Evolutionary conservation across 176 grass and related monocot genomes (phyloP).

Genomic region (Avena atlantica): DNA sequence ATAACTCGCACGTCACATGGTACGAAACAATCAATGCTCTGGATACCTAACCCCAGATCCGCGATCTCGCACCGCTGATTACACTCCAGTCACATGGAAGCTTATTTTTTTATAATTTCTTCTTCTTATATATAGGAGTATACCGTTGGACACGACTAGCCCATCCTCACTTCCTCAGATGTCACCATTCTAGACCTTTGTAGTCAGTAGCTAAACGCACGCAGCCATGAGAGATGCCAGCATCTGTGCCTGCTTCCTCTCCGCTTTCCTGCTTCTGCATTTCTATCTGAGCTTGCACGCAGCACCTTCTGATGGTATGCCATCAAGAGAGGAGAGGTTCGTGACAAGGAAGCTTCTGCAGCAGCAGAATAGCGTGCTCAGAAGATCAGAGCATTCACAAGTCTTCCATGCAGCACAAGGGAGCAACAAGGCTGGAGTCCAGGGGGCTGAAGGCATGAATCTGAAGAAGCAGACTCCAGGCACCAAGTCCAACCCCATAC

Average conservation of each 20-base stretch:
- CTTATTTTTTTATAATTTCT: too few species aligned
- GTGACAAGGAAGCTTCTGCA: conserved; percentile 43
- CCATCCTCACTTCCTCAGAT: not conserved
- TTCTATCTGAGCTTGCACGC: conserved; percentile 18
- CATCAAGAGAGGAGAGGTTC: not conserved
- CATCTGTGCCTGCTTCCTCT: conserved; percentile 31
- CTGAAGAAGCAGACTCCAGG: conserved; percentile 54
- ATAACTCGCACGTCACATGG: conserved; percentile 12
- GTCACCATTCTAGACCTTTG: not conserved
- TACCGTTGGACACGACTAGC: not conserved
- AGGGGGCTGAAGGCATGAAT: not conserved
- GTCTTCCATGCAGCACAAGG: conserved; percentile 7
- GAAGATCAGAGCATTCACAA: conserved; percentile 7
- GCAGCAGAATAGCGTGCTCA: conserved; percentile 7
- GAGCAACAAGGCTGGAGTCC: not conserved
- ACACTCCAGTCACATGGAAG: conserved; percentile 19
- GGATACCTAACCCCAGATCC: conserved; percentile 4
- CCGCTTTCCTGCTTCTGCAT: conserved; percentile 42
- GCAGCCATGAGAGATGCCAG: conserved; percentile 41
- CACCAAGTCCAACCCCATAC: conserved; percentile 63
- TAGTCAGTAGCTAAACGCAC: not conserved
- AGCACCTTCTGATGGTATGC: not conserved
- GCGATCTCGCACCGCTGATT: conserved; percentile 37
- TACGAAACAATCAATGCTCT: not conserved
- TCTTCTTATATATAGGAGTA: not conserved